phyloP scores from a whole-genome alignment of 2,329 filamentous ascomycete genomes.

The Verticillium nonalfalfae region DNA sequence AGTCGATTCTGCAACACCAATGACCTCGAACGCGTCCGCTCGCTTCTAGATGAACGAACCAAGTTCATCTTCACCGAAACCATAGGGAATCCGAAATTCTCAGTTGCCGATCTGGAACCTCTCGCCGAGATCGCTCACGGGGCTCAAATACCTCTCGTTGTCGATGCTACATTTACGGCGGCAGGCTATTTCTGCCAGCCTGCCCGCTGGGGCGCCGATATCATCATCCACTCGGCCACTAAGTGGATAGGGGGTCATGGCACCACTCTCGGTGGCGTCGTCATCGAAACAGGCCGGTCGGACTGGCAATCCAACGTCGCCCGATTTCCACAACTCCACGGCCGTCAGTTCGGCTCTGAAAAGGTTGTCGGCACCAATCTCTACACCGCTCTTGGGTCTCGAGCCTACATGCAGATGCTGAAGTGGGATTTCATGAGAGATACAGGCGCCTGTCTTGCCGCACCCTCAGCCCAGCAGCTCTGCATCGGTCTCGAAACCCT shows the following conservation, averaged over 20 bases:
- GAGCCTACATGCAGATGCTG: conserved; percentile 77
- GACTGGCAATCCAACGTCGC: conserved; percentile 81
- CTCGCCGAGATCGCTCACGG: conserved; percentile 74
- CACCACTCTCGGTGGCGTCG: conserved; percentile 80
- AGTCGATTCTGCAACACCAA: conserved; percentile 87
- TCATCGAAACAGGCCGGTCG: conserved; percentile 86
- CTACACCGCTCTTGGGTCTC: conserved; percentile 72
- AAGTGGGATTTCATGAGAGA: conserved; percentile 66
- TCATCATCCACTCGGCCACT: conserved; percentile 88
- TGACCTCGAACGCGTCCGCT: conserved; percentile 68
- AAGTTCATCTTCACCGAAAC: conserved; percentile 90
- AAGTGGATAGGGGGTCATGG: conserved; percentile 98
- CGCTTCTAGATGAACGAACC: conserved; percentile 84
- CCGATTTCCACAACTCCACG: conserved; percentile 88
- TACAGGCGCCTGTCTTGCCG: conserved; percentile 74
- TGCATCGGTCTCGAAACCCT: conserved; percentile 86
- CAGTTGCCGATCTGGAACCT: conserved; percentile 83
- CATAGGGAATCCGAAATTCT: conserved; percentile 91
- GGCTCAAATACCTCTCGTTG: conserved; percentile 60
- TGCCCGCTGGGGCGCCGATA: conserved; percentile 87
- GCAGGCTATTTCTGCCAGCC: conserved; percentile 84
- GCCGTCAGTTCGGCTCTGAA: conserved; percentile 85
- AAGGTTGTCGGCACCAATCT: conserved; percentile 95
- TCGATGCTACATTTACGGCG: conserved; percentile 91
- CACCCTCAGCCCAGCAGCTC: conserved; percentile 89